A percentile compares a stretch with the other conserved stretches of the same genome.
phyloP scores from a whole-genome alignment of 163 green algal genomes.

The Volvox carteri region DNA sequence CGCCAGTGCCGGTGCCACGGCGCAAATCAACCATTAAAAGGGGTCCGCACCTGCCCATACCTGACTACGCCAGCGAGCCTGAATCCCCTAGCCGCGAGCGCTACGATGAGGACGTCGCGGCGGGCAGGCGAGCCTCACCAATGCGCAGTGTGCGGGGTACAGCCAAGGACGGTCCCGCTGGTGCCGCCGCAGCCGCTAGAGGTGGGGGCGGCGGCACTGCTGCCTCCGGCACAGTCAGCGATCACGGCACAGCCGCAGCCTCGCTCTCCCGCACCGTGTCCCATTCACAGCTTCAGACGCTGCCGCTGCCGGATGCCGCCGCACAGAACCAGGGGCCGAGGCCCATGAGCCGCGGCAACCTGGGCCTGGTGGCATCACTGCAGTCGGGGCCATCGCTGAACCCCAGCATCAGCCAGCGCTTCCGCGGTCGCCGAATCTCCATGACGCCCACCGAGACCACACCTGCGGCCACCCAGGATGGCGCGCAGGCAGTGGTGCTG shows the following conservation, averaged over 20 bases:
- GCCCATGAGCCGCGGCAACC: constrained; percentile 6
- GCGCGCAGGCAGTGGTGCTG: not conserved
- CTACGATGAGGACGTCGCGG: not conserved
- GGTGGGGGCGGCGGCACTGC: too few species aligned
- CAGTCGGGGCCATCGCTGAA: not conserved
- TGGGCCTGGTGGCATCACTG: constrained; percentile 17
- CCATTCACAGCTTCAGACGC: not conserved
- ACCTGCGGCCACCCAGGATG: not conserved
- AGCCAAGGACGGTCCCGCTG: not conserved
- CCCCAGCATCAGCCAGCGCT: not conserved
- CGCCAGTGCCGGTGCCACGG: not conserved
- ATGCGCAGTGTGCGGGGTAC: not conserved
- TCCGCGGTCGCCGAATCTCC: not conserved
- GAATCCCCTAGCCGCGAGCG: constrained; percentile 16
- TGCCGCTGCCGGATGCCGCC: not conserved
- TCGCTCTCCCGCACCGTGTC: not conserved
- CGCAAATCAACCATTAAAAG: constrained; percentile 18
- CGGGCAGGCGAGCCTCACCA: not conserved
- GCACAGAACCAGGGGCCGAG: not conserved
- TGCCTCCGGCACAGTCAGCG: not conserved
- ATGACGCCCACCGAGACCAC: not conserved
- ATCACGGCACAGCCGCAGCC: not conserved
- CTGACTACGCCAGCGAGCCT: constrained; percentile 5
- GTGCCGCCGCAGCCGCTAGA: not conserved
- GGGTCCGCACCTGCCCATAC: constrained; percentile 1